These are phyloP conservation scores for Mrakia gelida DNA, from an alignment of 768 basidiomycete genomes.

Conservation along the genomic window DNA sequence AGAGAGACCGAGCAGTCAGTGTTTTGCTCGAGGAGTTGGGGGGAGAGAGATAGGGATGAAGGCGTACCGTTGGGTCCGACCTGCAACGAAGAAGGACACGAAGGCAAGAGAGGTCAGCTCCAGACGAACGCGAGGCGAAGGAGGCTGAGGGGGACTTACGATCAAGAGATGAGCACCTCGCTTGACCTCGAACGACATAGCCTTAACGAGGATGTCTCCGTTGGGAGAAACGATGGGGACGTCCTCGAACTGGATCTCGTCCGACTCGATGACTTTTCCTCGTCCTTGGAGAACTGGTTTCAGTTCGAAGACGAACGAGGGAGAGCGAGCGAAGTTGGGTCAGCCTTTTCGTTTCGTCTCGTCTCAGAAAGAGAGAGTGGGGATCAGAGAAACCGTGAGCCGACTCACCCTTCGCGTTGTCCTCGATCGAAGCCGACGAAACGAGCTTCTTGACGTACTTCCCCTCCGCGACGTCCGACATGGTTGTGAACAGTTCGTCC, in stretches of 20 bases:
- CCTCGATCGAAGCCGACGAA: constrained; percentile 64
- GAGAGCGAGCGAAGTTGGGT: neutral
- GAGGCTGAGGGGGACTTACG: neutral
- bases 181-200: constrained; percentile 81
- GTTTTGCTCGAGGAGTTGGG: no score
- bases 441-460: constrained; percentile 85
- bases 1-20: neutral
- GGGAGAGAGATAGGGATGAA: neutral
- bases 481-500: constrained; percentile 78
- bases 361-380: neutral
- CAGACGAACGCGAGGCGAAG: neutral
- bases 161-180: constrained; percentile 57
- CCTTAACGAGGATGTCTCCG: constrained; percentile 81
- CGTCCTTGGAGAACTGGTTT: constrained; percentile 66
- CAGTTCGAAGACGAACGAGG: neutral
- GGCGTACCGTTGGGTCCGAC: constrained; percentile 80
- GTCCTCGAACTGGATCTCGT: constrained; percentile 84
- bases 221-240: constrained; percentile 97
- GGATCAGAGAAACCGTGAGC: neutral
- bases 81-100: constrained; percentile 32
- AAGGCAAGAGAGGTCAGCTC: neutral
- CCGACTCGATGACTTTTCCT: constrained; percentile 73
- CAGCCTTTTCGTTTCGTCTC: no score
- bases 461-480: constrained; percentile 76
- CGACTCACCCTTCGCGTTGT: constrained; percentile 67